Conservation (phyloP, 73 alveolate species). For the Blepharisma stoltei region DNA sequence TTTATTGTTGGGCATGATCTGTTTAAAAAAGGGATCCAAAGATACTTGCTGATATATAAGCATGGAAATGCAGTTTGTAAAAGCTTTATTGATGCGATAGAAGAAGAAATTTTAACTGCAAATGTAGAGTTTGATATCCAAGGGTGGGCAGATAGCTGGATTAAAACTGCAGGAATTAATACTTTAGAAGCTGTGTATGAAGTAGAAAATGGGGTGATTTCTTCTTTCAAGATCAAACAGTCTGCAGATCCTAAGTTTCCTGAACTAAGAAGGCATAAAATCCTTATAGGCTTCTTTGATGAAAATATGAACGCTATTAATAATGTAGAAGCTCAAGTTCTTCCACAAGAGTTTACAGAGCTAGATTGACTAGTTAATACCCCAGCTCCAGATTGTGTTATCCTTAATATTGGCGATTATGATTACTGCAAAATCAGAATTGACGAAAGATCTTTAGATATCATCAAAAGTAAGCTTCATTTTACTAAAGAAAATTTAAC, state of each 20-base stretch:
- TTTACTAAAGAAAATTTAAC: background rate
- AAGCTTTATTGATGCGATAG: conserved; percentile 79
- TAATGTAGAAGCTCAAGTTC: background rate
- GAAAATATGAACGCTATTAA: background rate
- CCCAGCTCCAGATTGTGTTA: background rate
- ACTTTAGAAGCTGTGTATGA: background rate
- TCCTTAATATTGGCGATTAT: conserved; percentile 8
- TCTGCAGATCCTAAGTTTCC: background rate
- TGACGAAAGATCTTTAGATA: background rate
- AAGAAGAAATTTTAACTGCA: conserved; percentile 38
- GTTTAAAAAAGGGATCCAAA: conserved; percentile 73
- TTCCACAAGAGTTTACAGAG: background rate
- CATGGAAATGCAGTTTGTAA: conserved; percentile 81
- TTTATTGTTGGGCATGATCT: conserved; percentile 82
- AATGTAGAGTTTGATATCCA: conserved; percentile 44
- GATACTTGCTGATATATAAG: conserved; percentile 70
- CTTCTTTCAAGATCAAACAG: background rate
- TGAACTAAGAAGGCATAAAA: conserved; percentile 7
- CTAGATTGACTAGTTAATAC: background rate
- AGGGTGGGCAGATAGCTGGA: conserved; percentile 54
- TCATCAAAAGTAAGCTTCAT: background rate
- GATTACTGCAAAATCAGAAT: background rate
- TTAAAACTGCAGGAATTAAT: conserved; percentile 61
- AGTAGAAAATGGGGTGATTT: background rate
- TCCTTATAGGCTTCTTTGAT: background rate